Evolutionary conservation across 2,329 filamentous ascomycete genomes (phyloP).

Genomic region (Scedosporium aurantiacum): DNA sequence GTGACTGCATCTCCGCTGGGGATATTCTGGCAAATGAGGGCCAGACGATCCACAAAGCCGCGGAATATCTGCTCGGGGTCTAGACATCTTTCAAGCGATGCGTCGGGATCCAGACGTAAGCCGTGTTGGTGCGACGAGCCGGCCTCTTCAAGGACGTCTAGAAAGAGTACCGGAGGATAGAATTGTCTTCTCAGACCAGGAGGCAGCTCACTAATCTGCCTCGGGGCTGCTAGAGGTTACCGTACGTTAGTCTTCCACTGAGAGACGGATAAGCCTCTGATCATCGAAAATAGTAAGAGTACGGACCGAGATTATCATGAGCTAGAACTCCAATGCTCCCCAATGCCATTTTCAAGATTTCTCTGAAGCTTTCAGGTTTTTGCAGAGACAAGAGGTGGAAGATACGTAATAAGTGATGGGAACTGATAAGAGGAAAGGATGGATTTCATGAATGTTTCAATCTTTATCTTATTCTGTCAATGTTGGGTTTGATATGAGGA

Average conservation of each 20-base stretch:
- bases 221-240: not conserved
- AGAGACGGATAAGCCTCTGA: no score
- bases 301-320: no score
- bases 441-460: no score
- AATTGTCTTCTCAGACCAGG: not conserved
- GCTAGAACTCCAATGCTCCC: no score
- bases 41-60: constrained; percentile 20
- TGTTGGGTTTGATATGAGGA: no score
- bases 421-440: no score
- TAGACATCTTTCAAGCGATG: not conserved
- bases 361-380: no score
- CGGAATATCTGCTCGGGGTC: constrained; percentile 16
- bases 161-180: not conserved
- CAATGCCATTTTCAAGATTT: no score
- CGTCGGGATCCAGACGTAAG: not conserved
- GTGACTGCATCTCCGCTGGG: constrained; percentile 12
- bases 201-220: not conserved
- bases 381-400: no score
- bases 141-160: not conserved
- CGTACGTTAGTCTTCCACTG: not conserved
- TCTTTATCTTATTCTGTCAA: no score
- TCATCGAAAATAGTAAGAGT: no score
- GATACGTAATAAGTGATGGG: no score
- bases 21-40: constrained; percentile 18
- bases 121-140: not conserved